phyloP scores from a whole-genome alignment of 768 basidiomycete species.

The Crassisporium funariophilum region DNA sequence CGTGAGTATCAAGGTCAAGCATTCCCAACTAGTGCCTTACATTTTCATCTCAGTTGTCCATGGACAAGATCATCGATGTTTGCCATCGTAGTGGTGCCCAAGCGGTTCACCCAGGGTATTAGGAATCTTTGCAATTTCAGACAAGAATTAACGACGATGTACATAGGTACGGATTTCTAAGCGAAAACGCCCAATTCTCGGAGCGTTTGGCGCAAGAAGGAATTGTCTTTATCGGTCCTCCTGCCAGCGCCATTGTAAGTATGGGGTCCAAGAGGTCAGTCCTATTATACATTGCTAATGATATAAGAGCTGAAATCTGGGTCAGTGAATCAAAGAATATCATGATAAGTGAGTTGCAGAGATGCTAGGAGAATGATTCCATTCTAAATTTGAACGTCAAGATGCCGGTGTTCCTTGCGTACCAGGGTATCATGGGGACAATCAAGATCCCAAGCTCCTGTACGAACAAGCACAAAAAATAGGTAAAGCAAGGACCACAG shows the following conservation, averaged over 20 bases:
- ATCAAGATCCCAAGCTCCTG: slow-evolving; percentile 76
- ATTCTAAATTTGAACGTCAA: slow-evolving; percentile 24
- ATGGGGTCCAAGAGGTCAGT: slow-evolving; percentile 91
- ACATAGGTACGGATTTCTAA: slow-evolving; percentile 82
- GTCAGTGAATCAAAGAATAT: slow-evolving; percentile 89
- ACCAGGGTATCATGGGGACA: slow-evolving; percentile 88
- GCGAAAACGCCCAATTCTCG: slow-evolving; percentile 88
- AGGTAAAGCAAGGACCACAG: slow-evolving; percentile 39
- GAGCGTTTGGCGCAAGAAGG: slow-evolving; percentile 73
- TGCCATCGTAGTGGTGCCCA: slow-evolving; percentile 84
- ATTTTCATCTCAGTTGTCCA: slow-evolving; percentile 57
- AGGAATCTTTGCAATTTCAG: neutral
- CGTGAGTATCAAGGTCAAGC: slow-evolving; percentile 46
- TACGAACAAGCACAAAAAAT: slow-evolving; percentile 70
- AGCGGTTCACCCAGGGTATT: slow-evolving; percentile 92
- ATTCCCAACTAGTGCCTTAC: neutral
- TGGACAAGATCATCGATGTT: slow-evolving; percentile 87
- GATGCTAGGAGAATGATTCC: neutral
- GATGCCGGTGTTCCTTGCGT: slow-evolving; percentile 92
- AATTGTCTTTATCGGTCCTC: slow-evolving; percentile 90
- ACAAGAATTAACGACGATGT: slow-evolving; percentile 4
- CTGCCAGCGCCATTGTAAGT: slow-evolving; percentile 81
- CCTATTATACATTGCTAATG: neutral
- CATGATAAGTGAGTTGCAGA: slow-evolving; percentile 64
- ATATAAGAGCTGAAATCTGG: neutral